Conservation (phyloP, 2,329 filamentous ascomycete genomes). For the Penicillium sp. region DNA sequence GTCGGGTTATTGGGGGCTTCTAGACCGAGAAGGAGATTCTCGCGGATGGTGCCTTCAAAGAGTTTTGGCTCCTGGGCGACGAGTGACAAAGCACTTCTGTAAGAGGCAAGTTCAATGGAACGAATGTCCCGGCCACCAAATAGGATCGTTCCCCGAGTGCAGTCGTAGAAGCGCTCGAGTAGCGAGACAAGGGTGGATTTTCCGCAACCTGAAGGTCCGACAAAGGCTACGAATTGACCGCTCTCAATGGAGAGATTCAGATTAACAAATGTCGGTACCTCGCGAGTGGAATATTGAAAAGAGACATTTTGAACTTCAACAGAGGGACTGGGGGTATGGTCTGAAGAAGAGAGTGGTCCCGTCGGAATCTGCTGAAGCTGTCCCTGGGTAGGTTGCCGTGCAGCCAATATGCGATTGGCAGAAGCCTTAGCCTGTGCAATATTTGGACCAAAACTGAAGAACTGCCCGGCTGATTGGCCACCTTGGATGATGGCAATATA, state of each 20-base stretch:
- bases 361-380: neutral
- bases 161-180: slow-evolving; percentile 44
- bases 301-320: slow-evolving; percentile 35
- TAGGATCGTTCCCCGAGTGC: slow-evolving; percentile 40
- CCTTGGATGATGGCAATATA: slow-evolving; percentile 69
- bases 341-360: slow-evolving; percentile 2
- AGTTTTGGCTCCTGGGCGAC: slow-evolving; percentile 48
- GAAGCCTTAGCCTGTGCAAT: slow-evolving; percentile 43
- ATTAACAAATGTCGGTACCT: slow-evolving; percentile 31
- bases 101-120: slow-evolving; percentile 29
- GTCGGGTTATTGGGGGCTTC: slow-evolving; percentile 26
- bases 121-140: slow-evolving; percentile 36
- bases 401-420: slow-evolving; percentile 38
- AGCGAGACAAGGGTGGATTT: slow-evolving; percentile 48
- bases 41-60: slow-evolving; percentile 48
- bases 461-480: slow-evolving; percentile 65
- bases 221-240: slow-evolving; percentile 49
- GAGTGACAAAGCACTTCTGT: slow-evolving; percentile 36
- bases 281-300: slow-evolving; percentile 40
- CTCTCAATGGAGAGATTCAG: slow-evolving; percentile 38
- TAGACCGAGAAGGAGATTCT: slow-evolving; percentile 51
- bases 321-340: slow-evolving; percentile 19
- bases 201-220: slow-evolving; percentile 51
- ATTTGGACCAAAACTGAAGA: slow-evolving; percentile 65
- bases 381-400: slow-evolving; percentile 17